Base-by-base conservation (phyloP, 345 rosid species). In the Populus pruinosa region DNA sequence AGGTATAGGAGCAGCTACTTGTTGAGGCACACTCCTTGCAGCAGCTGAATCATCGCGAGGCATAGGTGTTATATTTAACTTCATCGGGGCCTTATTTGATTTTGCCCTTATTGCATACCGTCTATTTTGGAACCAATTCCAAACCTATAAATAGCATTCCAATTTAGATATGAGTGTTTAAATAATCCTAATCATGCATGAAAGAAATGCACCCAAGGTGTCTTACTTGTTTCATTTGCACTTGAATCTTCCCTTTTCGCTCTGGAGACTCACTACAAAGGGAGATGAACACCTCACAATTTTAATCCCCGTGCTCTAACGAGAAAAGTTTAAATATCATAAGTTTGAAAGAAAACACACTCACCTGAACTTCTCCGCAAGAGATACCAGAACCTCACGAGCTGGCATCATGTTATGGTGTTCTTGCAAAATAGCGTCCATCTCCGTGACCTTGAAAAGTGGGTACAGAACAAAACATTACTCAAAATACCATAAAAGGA, bases 81-180 rank as follows among this genome's bases (percentile, higher is more conserved):
- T 96, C 75, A 86, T 95, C 23, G 98, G 97, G 81, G 87, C 77
- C 88, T 90, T 96, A 74, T 82, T 87, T 44, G 94, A 80, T 85
- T 90, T 96, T 38, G 98, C 97, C 79, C 99, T 88, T 67, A 94
- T 83, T 53, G 99, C 93, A 87, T 94, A 96, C 39, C 99, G 90
- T 86, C 87, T 96, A 82, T 96, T 96, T 83, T 96, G 99, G 87
- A 96, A 96, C 99, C 99, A 96, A 82, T 96, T 96, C 97, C 99
- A 96, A 62, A 96, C 89, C 99, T 96, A 78, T 33, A 69, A 85
- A 21, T 66, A 43, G 73, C 44, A 64, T 23, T 20, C 25, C 71
- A 39, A 69, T 72, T 72, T 31, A 49, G 71, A 66, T n/a, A 70
- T 20, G 49, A 53, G 82, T 44, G 69, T 13, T 10, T 16, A 83